phyloP scores from a whole-genome alignment of 31 red algal species.

The Bonnemaisonia californica region DNA sequence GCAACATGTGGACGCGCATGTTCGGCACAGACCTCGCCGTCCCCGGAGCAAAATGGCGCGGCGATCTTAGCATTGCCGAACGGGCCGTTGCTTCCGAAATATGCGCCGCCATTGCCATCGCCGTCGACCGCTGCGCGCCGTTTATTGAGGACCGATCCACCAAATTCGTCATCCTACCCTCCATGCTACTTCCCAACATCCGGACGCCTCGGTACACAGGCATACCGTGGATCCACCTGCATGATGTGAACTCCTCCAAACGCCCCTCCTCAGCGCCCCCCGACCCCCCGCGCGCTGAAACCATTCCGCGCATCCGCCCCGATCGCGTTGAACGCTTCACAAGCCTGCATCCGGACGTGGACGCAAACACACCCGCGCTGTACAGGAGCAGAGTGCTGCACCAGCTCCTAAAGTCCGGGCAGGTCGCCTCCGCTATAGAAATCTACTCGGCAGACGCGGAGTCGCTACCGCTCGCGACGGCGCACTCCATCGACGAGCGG shows the following conservation, averaged over 20 bases:
- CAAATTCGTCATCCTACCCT: neutral
- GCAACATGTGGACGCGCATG: neutral
- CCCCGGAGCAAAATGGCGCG: slow-evolving; percentile 35
- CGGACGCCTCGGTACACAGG: neutral
- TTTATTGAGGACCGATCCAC: neutral
- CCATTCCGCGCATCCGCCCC: neutral
- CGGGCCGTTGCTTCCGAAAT: neutral
- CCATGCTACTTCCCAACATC: neutral
- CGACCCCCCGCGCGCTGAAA: neutral
- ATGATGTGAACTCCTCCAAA: neutral
- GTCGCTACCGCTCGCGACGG: neutral
- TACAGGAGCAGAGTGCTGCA: neutral
- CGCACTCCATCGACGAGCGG: neutral
- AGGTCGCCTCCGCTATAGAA: neutral
- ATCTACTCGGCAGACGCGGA: neutral
- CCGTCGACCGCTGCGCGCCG: neutral
- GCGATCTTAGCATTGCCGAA: slow-evolving; percentile 1
- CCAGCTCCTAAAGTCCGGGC: neutral
- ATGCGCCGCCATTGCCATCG: neutral
- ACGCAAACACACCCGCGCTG: neutral
- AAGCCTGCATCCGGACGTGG: neutral
- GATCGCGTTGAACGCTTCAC: neutral
- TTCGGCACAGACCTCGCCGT: neutral
- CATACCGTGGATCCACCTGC: neutral
- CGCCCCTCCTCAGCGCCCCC: too few relatives aligned